phyloP scores from a whole-genome alignment of 495 filamentous ascomycete genomes.

The Neurospora sp. region DNA sequence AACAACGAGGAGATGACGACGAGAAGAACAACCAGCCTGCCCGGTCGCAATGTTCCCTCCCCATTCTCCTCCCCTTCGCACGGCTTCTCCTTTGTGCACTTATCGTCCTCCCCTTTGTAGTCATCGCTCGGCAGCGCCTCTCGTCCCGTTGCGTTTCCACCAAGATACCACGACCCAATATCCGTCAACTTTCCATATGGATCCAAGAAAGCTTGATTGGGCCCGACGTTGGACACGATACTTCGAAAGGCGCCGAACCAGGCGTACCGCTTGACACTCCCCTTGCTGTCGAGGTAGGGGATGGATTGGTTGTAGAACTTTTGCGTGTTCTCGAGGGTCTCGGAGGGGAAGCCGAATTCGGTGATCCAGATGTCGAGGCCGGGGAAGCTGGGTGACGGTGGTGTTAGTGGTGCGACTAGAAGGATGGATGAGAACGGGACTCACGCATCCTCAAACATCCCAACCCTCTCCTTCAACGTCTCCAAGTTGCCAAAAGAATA shows the following conservation, averaged over 20 bases:
- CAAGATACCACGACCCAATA: conserved; percentile 53
- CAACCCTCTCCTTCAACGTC: conserved; percentile 34
- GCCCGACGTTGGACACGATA: conserved; percentile 46
- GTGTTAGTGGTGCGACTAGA: background rate
- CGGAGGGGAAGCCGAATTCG: conserved; percentile 41
- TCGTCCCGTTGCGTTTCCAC: conserved; percentile 34
- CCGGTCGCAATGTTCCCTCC: background rate
- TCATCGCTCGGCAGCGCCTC: background rate
- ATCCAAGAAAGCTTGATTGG: conserved; percentile 45
- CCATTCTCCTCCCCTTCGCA: background rate
- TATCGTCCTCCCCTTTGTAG: background rate
- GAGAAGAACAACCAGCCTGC: background rate
- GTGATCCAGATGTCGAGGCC: conserved; percentile 48
- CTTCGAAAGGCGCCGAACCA: conserved; percentile 57
- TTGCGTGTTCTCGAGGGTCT: conserved; percentile 37
- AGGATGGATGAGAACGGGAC: background rate
- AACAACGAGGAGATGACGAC: background rate
- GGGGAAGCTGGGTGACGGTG: conserved; percentile 22
- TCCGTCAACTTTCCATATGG: conserved; percentile 45
- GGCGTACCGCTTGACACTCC: conserved; percentile 44
- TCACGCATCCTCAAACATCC: conserved; percentile 18
- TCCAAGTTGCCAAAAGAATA: conserved; percentile 58
- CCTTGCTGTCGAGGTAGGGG: conserved; percentile 40
- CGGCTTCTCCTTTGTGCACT: background rate
- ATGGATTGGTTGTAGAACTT: conserved; percentile 44